A percentile compares a stretch with the other conserved stretches of the same genome.
phyloP scores from a whole-genome alignment of 2,329 filamentous ascomycete genomes.

The Xylaria polymorpha region DNA sequence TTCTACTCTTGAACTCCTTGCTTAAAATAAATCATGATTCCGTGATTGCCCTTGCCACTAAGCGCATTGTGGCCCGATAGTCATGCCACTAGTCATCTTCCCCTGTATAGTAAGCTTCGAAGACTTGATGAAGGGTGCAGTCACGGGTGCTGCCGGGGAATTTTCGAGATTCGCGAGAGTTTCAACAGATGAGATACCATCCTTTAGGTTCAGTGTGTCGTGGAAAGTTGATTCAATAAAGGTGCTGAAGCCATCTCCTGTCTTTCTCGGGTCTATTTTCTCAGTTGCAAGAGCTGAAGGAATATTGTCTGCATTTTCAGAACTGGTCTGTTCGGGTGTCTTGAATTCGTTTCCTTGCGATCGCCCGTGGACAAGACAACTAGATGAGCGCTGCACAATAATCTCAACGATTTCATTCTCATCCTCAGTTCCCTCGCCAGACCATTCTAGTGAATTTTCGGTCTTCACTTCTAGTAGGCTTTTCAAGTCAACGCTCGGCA shows the following conservation, averaged over 20 bases:
- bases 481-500: constrained; percentile 6
- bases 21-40: constrained; percentile 24
- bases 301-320: not conserved
- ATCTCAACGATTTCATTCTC: constrained; percentile 25
- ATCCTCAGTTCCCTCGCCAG: constrained; percentile 6
- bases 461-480: constrained; percentile 13
- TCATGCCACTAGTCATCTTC: constrained; percentile 8
- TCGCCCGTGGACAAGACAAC: constrained; percentile 18
- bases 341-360: not conserved
- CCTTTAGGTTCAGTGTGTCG: not conserved
- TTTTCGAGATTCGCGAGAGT: not conserved
- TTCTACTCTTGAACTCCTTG: constrained; percentile 33
- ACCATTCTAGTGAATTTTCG: constrained; percentile 11
- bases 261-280: not conserved
- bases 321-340: not conserved
- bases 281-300: not conserved
- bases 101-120: constrained; percentile 6
- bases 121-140: constrained; percentile 2
- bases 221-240: not conserved
- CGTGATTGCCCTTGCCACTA: constrained; percentile 29
- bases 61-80: constrained; percentile 36
- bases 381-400: constrained; percentile 19
- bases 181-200: not conserved
- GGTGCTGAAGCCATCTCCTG: not conserved
- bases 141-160: constrained; percentile 12